Conservation (phyloP, 208 protist species). For the Plasmodiophora brassicae region DNA sequence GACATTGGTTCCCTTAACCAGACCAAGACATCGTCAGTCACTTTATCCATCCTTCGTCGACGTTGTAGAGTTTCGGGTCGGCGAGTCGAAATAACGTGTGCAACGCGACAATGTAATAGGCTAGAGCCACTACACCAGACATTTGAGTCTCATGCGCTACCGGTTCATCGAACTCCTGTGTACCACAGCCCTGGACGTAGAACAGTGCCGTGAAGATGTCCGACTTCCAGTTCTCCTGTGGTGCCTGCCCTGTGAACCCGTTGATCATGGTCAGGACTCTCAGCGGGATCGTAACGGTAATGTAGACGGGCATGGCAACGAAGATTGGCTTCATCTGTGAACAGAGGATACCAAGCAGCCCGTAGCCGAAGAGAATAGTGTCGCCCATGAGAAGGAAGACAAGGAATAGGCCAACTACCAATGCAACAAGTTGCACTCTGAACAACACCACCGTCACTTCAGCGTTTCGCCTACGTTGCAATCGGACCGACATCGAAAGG, state of each 20-base stretch:
- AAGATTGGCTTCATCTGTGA: not conserved
- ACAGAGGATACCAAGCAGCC: not conserved
- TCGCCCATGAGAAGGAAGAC: not conserved
- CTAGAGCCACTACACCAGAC: not conserved
- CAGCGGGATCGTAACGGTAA: not conserved
- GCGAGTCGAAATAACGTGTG: not conserved
- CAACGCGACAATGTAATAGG: not conserved
- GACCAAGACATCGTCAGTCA: not conserved
- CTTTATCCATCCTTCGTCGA: not conserved
- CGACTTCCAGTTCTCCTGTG: not conserved
- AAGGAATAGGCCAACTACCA: not conserved
- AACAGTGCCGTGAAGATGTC: not conserved
- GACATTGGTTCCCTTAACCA: not conserved
- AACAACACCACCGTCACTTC: too few species aligned
- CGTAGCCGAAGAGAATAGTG: not conserved
- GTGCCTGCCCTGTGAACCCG: not conserved
- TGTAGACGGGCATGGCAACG: not conserved
- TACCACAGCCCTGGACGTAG: not conserved
- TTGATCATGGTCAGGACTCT: not conserved
- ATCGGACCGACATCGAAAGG: too few species aligned
- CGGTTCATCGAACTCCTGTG: not conserved
- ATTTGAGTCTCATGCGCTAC: not conserved
- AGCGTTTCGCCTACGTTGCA: too few species aligned
- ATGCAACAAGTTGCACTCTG: not conserved
- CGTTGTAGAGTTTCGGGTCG: not conserved